Evolutionary conservation across 257 asterid genomes (phyloP).

Genomic region (Primulina eburnea): DNA sequence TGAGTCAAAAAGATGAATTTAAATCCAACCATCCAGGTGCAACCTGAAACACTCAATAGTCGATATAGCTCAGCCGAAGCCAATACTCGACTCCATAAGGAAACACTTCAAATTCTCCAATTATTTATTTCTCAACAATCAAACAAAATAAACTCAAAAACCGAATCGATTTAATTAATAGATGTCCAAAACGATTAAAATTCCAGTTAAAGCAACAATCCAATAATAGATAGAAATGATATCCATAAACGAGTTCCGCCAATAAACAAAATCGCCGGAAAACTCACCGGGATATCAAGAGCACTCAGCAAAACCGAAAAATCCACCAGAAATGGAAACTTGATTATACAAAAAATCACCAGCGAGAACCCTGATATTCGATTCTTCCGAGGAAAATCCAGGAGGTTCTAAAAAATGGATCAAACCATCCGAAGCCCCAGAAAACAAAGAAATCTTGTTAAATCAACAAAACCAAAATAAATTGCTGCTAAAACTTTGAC

Average conservation of each 20-base stretch:
- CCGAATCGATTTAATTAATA: not conserved
- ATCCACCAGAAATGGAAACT: not conserved
- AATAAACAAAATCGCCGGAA: not conserved
- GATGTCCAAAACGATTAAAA: not conserved
- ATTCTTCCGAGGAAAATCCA: not conserved
- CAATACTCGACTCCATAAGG: not conserved
- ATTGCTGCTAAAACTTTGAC: not conserved
- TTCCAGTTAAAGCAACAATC: not conserved
- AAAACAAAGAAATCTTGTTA: not conserved
- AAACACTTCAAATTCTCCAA: not conserved
- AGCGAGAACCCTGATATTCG: not conserved
- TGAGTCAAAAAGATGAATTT: too few relatives aligned
- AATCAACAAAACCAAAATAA: not conserved
- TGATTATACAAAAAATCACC: not conserved
- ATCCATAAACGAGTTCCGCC: not conserved
- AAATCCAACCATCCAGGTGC: too few relatives aligned
- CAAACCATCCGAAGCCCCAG: not conserved
- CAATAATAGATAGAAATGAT: not conserved
- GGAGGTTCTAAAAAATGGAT: not conserved
- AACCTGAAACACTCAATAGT: not conserved
- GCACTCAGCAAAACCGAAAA: not conserved
- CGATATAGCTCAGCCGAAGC: not conserved
- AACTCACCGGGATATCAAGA: constrained; percentile 3
- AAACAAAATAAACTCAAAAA: not conserved
- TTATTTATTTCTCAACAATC: not conserved